phyloP scores from a whole-genome alignment of 345 rosid genomes.

The Arabidopsis arenosa region DNA sequence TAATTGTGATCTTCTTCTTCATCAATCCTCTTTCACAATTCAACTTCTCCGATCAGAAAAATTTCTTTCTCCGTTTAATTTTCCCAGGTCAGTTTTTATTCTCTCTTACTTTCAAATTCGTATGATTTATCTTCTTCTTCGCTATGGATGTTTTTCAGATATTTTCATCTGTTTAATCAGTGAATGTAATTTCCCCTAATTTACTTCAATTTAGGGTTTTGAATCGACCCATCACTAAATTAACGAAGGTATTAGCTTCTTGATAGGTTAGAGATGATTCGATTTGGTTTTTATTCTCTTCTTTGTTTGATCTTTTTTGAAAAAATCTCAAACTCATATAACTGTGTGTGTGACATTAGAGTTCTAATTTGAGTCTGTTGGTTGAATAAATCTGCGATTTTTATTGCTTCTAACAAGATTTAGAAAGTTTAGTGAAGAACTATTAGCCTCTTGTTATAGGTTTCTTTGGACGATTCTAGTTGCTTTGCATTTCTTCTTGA shows the following conservation, averaged over 20 bases:
- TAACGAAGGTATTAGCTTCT: constrained; percentile 4
- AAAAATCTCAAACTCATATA: not conserved
- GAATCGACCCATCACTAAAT: not conserved
- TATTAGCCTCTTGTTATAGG: not conserved
- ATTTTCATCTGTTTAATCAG: not conserved
- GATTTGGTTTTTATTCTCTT: not conserved
- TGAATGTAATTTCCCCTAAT: not conserved
- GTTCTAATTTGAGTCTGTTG: not conserved
- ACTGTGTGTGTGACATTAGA: not conserved
- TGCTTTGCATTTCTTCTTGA: not conserved
- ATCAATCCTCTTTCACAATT: not conserved
- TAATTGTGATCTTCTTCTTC: not conserved
- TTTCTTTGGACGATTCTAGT: not conserved
- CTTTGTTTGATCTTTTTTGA: not conserved
- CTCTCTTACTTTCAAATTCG: constrained; percentile 20
- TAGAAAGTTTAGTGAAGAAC: constrained; percentile 1
- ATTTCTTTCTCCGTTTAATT: not conserved
- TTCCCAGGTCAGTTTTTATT: constrained; percentile 9
- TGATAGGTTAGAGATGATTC: not conserved
- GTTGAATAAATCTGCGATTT: constrained; percentile 1
- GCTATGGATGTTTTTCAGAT: not conserved
- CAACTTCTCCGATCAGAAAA: constrained; percentile 12
- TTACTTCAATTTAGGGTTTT: constrained; percentile 16
- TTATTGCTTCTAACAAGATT: not conserved
- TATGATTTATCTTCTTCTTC: constrained; percentile 1